Evolutionary conservation across 768 basidiomycete genomes (phyloP).

Genomic region (Tylopilus intermedius): DNA sequence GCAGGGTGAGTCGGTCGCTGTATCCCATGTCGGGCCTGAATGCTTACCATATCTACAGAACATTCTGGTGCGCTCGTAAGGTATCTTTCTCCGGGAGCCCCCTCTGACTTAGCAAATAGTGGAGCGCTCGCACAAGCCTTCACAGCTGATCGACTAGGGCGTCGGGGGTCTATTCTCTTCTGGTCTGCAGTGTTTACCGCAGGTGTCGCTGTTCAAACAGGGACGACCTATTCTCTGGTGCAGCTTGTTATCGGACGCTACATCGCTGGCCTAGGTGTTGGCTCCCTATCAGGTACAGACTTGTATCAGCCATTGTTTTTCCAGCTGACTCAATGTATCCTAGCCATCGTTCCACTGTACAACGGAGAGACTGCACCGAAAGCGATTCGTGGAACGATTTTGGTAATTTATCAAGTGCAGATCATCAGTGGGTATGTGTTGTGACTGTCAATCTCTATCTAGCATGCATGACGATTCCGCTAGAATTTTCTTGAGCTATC

Average conservation of each 20-base stretch:
- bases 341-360: constrained; percentile 61
- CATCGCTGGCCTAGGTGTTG: constrained; percentile 73
- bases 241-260: constrained; percentile 64
- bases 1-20: constrained; percentile 45
- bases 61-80: constrained; percentile 42
- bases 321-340: neutral
- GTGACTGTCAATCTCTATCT: neutral
- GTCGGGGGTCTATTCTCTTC: constrained; percentile 68
- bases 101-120: constrained; percentile 26
- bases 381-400: neutral
- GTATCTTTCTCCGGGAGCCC: neutral
- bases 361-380: constrained; percentile 56
- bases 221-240: constrained; percentile 34
- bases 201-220: constrained; percentile 65
- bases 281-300: constrained; percentile 61
- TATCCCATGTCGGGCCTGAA: neutral
- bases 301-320: neutral
- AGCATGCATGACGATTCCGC: neutral
- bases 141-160: constrained; percentile 68
- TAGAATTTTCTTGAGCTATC: constrained; percentile 49
- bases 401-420: constrained; percentile 31
- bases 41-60: constrained; percentile 27
- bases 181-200: constrained; percentile 72
- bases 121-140: constrained; percentile 69
- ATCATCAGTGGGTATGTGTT: constrained; percentile 62